phyloP scores from a whole-genome alignment of 345 rosid genomes.

The Brassica cretica region DNA sequence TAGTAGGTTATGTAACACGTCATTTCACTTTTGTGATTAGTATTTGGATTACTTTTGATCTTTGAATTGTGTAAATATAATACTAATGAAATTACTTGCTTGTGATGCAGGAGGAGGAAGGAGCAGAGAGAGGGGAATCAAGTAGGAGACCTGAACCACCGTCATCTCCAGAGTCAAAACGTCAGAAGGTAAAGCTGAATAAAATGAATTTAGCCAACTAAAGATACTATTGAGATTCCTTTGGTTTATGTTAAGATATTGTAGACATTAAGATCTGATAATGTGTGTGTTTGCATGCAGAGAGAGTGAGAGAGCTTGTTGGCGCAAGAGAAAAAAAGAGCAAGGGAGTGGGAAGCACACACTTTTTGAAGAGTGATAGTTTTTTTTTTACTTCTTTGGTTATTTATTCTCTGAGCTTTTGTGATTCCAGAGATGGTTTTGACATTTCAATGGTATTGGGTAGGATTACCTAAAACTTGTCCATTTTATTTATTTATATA shows the following conservation, averaged over 20 bases:
- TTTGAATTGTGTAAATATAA: neutral
- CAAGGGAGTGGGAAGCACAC: conserved; percentile 18
- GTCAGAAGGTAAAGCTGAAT: conserved; percentile 40
- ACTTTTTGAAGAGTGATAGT: conserved; percentile 26
- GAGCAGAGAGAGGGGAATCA: conserved; percentile 25
- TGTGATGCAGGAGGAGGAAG: conserved; percentile 30
- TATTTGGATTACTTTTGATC: neutral
- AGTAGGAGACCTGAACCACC: conserved; percentile 27
- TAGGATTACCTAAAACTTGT: conserved; percentile 20
- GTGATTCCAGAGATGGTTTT: conserved; percentile 11
- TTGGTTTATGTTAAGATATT: neutral
- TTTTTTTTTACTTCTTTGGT: conserved; percentile 2
- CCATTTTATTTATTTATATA: conserved; percentile 5
- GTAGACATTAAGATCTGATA: neutral
- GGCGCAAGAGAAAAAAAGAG: conserved; percentile 1
- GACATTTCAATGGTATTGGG: conserved; percentile 17
- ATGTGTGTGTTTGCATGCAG: conserved; percentile 24
- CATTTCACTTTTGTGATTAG: neutral
- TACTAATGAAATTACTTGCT: neutral
- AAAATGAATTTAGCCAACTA: neutral
- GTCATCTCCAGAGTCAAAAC: conserved; percentile 38
- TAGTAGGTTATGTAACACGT: neutral
- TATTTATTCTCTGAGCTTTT: conserved; percentile 11
- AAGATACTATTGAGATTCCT: neutral
- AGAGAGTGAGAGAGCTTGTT: conserved; percentile 31